Conservation (phyloP, 371 early-diverging fungal species). For the Chytridium lagenaria region DNA sequence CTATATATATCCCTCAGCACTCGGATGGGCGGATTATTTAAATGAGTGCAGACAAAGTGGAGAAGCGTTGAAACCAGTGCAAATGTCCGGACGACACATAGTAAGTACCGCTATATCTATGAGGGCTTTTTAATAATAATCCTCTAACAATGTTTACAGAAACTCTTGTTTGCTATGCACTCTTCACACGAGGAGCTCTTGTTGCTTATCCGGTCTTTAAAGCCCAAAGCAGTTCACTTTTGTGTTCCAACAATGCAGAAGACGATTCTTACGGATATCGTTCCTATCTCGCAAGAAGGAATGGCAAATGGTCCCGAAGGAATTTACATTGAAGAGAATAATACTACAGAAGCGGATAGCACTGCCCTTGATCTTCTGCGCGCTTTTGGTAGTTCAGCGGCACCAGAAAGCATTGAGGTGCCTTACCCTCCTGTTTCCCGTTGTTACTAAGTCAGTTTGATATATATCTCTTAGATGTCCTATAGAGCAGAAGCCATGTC, state of each 20-base stretch:
- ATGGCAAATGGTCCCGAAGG: slow-evolving; percentile 12
- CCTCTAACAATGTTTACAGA: not conserved
- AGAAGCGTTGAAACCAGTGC: not conserved
- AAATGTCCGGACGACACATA: not conserved
- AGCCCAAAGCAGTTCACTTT: slow-evolving; percentile 15
- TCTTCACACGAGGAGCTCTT: slow-evolving; percentile 29
- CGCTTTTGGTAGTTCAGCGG: not conserved
- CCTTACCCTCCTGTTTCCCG: no score
- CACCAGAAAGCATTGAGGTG: no score
- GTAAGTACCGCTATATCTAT: not conserved
- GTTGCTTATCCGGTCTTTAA: slow-evolving; percentile 17
- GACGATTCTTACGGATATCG: not conserved
- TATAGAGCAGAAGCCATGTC: no score
- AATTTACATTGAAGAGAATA: no score
- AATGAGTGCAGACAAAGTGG: not conserved
- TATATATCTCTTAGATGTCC: no score
- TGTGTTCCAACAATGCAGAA: slow-evolving; percentile 18
- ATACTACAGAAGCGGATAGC: no score
- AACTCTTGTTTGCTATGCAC: slow-evolving; percentile 29
- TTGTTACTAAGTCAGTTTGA: no score
- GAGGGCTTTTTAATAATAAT: no score
- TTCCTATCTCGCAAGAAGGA: not conserved
- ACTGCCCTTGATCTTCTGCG: not conserved
- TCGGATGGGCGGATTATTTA: not conserved
- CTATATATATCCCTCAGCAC: not conserved